These are phyloP conservation scores for Scutellaria barbata DNA, from an alignment of 257 asterid genomes.

Conservation along the genomic window DNA sequence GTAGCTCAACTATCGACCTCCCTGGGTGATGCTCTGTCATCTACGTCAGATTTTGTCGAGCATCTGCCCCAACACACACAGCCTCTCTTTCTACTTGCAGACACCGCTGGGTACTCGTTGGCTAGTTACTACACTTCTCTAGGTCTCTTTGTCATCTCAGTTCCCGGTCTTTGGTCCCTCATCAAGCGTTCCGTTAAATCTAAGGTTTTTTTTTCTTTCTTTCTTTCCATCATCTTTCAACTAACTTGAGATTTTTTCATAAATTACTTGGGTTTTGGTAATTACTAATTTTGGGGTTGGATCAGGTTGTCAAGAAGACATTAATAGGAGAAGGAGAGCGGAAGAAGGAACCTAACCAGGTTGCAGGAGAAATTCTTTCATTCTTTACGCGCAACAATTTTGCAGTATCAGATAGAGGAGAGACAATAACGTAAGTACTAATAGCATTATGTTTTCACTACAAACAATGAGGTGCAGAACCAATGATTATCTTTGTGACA, in stretches of 20 bases:
- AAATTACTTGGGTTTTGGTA: background rate
- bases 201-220: conserved; percentile 51
- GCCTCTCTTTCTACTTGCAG: conserved; percentile 68
- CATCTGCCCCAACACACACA: conserved; percentile 51
- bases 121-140: conserved; percentile 97
- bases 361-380: conserved; percentile 90
- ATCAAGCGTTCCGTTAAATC: conserved; percentile 97
- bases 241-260: background rate
- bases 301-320: conserved; percentile 89
- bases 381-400: conserved; percentile 90
- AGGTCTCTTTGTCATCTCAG: conserved; percentile 92
- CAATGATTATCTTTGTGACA: background rate
- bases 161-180: conserved; percentile 99
- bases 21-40: conserved; percentile 35
- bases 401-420: conserved; percentile 76
- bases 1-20: conserved; percentile 43
- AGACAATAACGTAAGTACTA: conserved; percentile 76
- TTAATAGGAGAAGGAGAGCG: conserved; percentile 60
- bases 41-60: conserved; percentile 45
- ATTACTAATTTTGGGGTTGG: conserved; percentile 25
- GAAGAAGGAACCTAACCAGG: conserved; percentile 61
- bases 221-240: background rate
- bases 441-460: conserved; percentile 16
- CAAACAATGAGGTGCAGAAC: background rate
- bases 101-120: conserved; percentile 66